These are phyloP conservation scores for Aleurites moluccanus DNA, from an alignment of 441 rosid genomes.

Conservation along the genomic window DNA sequence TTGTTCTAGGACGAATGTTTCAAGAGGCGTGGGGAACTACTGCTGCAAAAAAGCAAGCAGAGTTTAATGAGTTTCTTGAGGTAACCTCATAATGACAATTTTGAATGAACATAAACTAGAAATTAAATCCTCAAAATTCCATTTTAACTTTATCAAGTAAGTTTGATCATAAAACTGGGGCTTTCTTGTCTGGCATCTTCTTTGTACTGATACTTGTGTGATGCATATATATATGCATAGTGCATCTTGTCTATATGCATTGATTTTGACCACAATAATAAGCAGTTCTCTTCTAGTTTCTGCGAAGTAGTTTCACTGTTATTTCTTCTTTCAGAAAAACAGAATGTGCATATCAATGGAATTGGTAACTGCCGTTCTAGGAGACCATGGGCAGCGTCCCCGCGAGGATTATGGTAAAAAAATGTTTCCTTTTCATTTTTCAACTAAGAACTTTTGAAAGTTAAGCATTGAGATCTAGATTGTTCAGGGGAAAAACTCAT, in stretches of 20 bases:
- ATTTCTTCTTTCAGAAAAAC: conserved; percentile 48
- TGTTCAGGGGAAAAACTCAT: neutral
- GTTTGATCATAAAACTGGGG: neutral
- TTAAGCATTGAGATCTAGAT: neutral
- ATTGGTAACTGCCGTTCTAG: conserved; percentile 95
- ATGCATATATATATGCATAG: neutral
- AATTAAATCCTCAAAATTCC: conserved; percentile 17
- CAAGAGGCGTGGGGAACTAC: conserved; percentile 90
- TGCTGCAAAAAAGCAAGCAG: conserved; percentile 63
- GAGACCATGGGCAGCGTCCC: conserved; percentile 98
- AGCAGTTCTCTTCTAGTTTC: neutral
- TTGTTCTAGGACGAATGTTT: conserved; percentile 88
- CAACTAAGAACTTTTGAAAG: neutral
- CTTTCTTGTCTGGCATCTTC: neutral
- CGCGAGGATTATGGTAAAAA: conserved; percentile 72
- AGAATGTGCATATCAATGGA: conserved; percentile 96
- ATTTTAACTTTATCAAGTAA: neutral
- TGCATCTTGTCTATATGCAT: neutral
- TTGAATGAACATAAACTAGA: conserved; percentile 13
- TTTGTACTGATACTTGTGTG: neutral
- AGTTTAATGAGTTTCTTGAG: conserved; percentile 87
- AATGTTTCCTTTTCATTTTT: conserved; percentile 19
- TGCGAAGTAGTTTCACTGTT: neutral
- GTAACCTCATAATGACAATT: conserved; percentile 35
- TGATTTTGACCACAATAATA: neutral